Evolutionary conservation across 169 alveolate genomes (phyloP), one percentile per base, ranked within the genome.

Genomic region (Plasmodium adleri): DNA sequence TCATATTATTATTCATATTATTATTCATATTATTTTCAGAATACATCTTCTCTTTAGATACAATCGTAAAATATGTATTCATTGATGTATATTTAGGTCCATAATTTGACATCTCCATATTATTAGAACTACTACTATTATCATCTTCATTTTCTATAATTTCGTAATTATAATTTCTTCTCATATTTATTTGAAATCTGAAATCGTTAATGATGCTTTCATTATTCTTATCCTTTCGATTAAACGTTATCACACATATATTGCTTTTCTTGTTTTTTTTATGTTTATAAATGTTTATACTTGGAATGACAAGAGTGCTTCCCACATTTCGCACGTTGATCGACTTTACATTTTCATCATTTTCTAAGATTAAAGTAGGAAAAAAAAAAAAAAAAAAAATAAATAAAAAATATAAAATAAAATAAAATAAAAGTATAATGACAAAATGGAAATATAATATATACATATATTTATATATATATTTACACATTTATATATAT

Each of bases 181-280:
- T 78, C 43, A 66, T 43, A 26, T 78, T 64, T 66, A 78, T 28
- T 78, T 78, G 80, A 78, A 78, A 59, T 47, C 89, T 49, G 15
- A 66, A 20, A 47, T 78, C 80, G 39, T 78, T 78, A 50, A 78
- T 8, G 9, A 78, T 78, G 1, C 72, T 78, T 58, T 78, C 89
- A 20, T 67, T 78, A 17, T 15, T 71, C 45, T 78, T 78, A 12
- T 78, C 76, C 17, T 66, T 78, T 6, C 58, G 10, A 60, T 56
- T 64, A 20, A 78, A 78, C 6, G 22, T 78, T 22, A 78, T 47
- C 6, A 78, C 58, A 47, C 89, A 78, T 1, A 78, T 78, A 24
- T 59, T 64, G 45, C 75, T 64, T 47, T 67, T 49, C 54, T 28
- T 50, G 26, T 67, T 78, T 47, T 50, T 66, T 9, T 78, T 78